phyloP scores from a whole-genome alignment of 176 grass and related monocot genomes.

The Bothriochloa decipiens region DNA sequence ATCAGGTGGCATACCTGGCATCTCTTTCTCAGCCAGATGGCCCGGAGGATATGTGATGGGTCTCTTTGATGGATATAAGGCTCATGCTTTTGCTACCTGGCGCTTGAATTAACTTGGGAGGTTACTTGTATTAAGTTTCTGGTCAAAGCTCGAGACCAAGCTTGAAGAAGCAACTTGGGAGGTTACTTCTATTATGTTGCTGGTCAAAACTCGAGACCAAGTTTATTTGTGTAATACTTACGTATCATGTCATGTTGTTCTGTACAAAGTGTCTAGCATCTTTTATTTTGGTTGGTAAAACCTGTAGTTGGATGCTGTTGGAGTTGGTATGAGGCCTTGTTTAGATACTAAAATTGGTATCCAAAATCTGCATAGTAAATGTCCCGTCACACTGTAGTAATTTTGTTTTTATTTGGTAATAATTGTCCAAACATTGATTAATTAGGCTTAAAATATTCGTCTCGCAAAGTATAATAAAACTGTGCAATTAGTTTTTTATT shows the following conservation, averaged over 20 bases:
- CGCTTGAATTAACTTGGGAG: not conserved
- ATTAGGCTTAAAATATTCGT: no score
- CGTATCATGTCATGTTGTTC: not conserved
- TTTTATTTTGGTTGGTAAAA: not conserved
- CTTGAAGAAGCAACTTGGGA: not conserved
- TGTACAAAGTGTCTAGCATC: not conserved
- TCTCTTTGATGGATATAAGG: not conserved
- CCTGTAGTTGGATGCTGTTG: not conserved
- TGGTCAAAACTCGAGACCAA: not conserved
- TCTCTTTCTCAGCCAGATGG: not conserved
- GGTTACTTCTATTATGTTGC: not conserved
- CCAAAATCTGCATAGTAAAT: no score
- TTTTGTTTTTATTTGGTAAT: no score
- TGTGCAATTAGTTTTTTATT: no score
- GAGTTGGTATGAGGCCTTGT: no score
- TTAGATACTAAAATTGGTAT: no score
- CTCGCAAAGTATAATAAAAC: no score
- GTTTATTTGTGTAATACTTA: not conserved
- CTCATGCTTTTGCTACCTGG: not conserved
- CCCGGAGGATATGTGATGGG: not conserved
- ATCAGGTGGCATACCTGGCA: not conserved
- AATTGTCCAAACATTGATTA: no score
- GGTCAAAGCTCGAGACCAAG: no score
- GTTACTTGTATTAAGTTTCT: no score
- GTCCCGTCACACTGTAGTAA: no score